Percentiles rank a stretch among this genome's conserved stretches.
Evolutionary conservation across 2,329 filamentous ascomycete genomes (phyloP).

Genomic region (Tympanopsis confertula): DNA sequence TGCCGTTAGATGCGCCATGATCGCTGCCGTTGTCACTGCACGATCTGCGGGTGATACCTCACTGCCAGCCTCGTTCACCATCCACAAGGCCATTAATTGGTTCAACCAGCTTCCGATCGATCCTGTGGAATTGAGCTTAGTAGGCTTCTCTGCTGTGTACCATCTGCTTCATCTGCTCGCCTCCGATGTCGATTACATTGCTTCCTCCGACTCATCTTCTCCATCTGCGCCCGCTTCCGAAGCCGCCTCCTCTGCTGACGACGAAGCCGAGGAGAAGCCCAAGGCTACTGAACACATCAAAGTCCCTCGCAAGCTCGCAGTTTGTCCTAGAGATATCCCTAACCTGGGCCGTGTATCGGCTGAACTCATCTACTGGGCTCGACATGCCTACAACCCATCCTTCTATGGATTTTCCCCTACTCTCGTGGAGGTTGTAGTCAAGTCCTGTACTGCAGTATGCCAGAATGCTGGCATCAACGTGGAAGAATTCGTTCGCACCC

Average conservation of each 20-base stretch:
- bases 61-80: conserved; percentile 20
- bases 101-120: conserved; percentile 27
- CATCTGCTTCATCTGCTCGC: conserved; percentile 25
- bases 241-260: conserved; percentile 7
- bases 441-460: conserved; percentile 21
- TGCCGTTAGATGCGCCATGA: conserved; percentile 46
- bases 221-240: conserved; percentile 11
- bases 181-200: conserved; percentile 22
- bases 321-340: conserved; percentile 9
- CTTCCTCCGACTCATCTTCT: conserved; percentile 17
- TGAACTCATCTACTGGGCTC: conserved; percentile 27
- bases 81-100: conserved; percentile 24
- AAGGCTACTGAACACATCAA: background rate
- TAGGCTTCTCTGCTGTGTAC: conserved; percentile 26
- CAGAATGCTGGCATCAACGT: conserved; percentile 19
- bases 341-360: conserved; percentile 22
- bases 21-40: conserved; percentile 34
- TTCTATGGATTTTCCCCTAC: conserved; percentile 24
- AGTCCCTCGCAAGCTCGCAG: conserved; percentile 3
- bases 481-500: conserved; percentile 10
- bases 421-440: conserved; percentile 22
- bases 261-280: conserved; percentile 14
- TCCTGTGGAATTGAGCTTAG: conserved; percentile 24
- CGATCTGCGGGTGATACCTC: conserved; percentile 16
- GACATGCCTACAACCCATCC: conserved; percentile 26